Percentiles rank a stretch among this genome's conserved stretches.
These are phyloP conservation scores for Tylopilus sp. DNA, from an alignment of 768 basidiomycete genomes.

Conservation along the genomic window DNA sequence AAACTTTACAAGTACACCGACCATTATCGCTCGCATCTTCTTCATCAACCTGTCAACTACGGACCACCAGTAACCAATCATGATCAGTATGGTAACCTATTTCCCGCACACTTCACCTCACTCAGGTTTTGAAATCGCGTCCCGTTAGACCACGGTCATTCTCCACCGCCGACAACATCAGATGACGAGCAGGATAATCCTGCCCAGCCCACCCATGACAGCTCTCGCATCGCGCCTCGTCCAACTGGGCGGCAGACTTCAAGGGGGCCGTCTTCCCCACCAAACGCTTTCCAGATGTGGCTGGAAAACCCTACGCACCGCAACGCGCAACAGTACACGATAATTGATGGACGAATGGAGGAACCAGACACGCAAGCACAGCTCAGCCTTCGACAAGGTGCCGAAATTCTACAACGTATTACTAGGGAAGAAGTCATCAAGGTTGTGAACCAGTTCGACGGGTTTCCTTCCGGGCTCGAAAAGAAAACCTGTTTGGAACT, in stretches of 20 bases:
- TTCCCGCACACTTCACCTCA: not conserved
- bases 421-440: constrained; percentile 12
- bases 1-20: constrained; percentile 8
- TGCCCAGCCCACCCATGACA: not conserved
- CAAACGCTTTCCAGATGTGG: constrained; percentile 18
- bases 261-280: not conserved
- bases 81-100: not conserved
- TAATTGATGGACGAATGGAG: constrained; percentile 14
- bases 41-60: not conserved
- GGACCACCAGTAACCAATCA: not conserved
- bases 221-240: not conserved
- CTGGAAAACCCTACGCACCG: not conserved
- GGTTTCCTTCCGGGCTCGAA: not conserved
- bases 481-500: constrained; percentile 13
- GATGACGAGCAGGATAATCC: not conserved
- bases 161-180: not conserved
- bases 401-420: constrained; percentile 11
- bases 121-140: not conserved
- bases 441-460: constrained; percentile 20
- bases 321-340: constrained; percentile 13
- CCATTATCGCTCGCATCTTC: constrained; percentile 11
- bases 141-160: not conserved
- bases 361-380: not conserved
- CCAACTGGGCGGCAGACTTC: not conserved
- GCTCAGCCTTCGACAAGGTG: constrained; percentile 1